These are phyloP conservation scores for Kalmanozyma brasiliensis DNA, from an alignment of 1,284 basidiomycete species.

Conservation along the genomic window DNA sequence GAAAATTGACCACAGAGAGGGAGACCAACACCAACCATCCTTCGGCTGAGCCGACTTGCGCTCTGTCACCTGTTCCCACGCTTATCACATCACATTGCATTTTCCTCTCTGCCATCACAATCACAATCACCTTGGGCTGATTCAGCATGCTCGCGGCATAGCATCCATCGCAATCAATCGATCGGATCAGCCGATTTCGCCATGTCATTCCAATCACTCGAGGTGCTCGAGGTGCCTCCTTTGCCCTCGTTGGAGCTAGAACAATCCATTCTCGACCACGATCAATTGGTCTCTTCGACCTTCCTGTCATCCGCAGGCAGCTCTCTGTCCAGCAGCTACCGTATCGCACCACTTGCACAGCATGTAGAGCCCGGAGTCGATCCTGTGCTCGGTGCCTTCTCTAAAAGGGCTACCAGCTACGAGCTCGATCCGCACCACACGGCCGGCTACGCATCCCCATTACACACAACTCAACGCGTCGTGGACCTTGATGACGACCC, in stretches of 20 bases:
- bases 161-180: neutral
- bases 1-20: neutral
- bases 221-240: constrained; percentile 25
- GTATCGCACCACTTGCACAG: neutral
- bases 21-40: constrained; percentile 47
- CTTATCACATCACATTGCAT: neutral
- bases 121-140: neutral
- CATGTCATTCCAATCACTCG: constrained; percentile 33
- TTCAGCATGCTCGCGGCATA: neutral
- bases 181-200: constrained; percentile 1
- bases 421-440: constrained; percentile 1
- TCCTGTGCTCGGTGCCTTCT: constrained; percentile 27
- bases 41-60: constrained; percentile 18
- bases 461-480: neutral
- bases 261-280: neutral
- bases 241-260: constrained; percentile 21
- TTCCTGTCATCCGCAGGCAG: constrained; percentile 13
- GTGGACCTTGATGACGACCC: constrained; percentile 7
- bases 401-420: constrained; percentile 5
- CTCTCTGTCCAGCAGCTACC: neutral
- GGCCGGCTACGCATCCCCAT: neutral
- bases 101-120: neutral
- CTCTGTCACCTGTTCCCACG: constrained; percentile 1
- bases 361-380: constrained; percentile 4
- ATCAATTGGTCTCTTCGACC: constrained; percentile 35